These are phyloP conservation scores for Lactifluus subvellereus DNA, from an alignment of 768 basidiomycete species.

Conservation along the genomic window DNA sequence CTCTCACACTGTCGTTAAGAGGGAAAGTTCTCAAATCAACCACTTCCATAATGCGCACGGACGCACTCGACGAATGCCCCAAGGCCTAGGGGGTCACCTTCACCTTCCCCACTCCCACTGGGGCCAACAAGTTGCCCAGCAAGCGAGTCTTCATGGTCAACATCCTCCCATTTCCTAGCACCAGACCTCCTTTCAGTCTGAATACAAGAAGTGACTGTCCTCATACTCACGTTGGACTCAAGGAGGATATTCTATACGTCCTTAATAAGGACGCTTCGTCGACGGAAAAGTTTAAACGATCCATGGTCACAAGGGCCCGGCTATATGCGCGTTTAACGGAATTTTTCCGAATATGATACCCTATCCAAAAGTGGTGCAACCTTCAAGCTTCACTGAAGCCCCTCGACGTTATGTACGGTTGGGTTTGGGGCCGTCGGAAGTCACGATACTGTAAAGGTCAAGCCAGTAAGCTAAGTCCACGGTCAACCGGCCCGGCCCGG, in stretches of 20 bases:
- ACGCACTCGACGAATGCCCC: constrained; percentile 58
- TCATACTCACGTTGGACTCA: constrained; percentile 61
- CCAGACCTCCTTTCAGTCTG: neutral
- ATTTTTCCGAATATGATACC: neutral
- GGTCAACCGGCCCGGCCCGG: constrained; percentile 3
- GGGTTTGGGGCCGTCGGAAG: neutral
- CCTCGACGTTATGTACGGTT: neutral
- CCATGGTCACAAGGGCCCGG: constrained; percentile 35
- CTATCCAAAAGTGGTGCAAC: neutral
- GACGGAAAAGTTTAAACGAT: constrained; percentile 58
- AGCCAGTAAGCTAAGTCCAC: neutral
- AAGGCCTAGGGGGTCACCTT: constrained; percentile 76
- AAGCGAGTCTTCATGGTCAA: constrained; percentile 79
- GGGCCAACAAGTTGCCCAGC: constrained; percentile 60
- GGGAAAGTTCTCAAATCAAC: constrained; percentile 3
- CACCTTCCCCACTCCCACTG: constrained; percentile 44
- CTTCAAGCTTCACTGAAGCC: neutral
- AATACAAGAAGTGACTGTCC: neutral
- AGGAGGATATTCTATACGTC: constrained; percentile 75
- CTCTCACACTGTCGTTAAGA: constrained; percentile 42
- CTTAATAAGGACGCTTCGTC: constrained; percentile 84
- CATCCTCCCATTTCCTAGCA: constrained; percentile 80
- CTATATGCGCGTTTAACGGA: constrained; percentile 2
- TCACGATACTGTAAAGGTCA: neutral
- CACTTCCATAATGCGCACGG: neutral